These are phyloP conservation scores for Neurospora sp. DNA, from an alignment of 495 filamentous ascomycete species.

Conservation along the genomic window DNA sequence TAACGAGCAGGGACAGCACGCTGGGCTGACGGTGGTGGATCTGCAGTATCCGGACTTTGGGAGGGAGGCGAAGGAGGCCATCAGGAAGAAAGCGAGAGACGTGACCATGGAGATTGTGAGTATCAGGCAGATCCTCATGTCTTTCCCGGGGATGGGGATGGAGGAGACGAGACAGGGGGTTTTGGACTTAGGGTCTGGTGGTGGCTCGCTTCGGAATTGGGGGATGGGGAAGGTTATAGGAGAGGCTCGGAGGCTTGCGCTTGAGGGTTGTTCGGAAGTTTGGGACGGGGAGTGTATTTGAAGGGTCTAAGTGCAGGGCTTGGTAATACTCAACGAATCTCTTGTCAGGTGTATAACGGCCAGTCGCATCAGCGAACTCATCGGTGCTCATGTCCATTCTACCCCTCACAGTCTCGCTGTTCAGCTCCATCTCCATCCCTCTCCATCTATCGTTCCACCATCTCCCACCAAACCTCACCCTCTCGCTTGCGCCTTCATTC, in stretches of 20 bases:
- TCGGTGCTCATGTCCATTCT: neutral
- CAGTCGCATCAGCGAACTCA: neutral
- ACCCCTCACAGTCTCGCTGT: neutral
- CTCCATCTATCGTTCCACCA: no score
- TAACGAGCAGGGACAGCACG: neutral
- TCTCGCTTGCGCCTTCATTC: no score
- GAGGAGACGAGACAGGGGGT: neutral
- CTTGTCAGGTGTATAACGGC: neutral
- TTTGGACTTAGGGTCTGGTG: neutral
- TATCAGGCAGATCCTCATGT: neutral
- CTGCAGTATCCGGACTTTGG: slow-evolving; percentile 1
- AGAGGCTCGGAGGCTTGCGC: neutral
- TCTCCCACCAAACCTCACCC: neutral
- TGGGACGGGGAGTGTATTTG: neutral
- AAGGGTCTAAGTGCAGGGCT: neutral
- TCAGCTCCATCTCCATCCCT: neutral
- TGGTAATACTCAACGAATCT: neutral
- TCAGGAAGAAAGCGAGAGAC: neutral
- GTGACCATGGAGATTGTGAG: slow-evolving; percentile 2
- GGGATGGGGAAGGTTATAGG: neutral
- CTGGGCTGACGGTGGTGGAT: neutral
- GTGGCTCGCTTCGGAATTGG: neutral
- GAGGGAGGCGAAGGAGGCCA: neutral
- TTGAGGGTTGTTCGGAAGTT: neutral
- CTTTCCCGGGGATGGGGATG: neutral